Conservation (phyloP, 1,284 basidiomycete species). For the Veloporphyrellus conicus region DNA sequence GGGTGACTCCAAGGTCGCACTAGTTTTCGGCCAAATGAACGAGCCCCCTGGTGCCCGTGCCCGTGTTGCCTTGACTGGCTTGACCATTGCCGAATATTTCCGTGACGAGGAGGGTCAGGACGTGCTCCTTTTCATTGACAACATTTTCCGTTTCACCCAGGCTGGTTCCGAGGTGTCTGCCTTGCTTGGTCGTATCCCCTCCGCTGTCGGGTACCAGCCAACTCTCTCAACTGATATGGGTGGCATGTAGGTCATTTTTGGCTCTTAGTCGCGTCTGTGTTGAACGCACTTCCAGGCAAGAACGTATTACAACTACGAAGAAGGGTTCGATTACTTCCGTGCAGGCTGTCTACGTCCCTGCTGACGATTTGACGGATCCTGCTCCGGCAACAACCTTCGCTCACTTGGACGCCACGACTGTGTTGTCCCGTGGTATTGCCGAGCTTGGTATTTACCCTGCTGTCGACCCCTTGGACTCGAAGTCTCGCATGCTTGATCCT, state of each 20-base stretch:
- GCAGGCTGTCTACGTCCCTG: conserved; percentile 98
- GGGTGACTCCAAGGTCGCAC: conserved; percentile 98
- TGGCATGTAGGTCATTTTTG: conserved; percentile 76
- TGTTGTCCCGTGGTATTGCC: conserved; percentile 97
- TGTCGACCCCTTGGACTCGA: conserved; percentile 98
- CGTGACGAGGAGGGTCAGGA: conserved; percentile 99
- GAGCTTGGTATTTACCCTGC: conserved; percentile 99
- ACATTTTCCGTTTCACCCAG: conserved; percentile 99
- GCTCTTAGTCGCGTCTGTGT: background rate
- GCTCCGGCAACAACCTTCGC: conserved; percentile 99
- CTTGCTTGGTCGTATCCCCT: conserved; percentile 98
- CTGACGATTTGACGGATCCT: conserved; percentile 99
- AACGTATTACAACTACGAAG: conserved; percentile 99
- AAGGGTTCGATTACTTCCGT: conserved; percentile 99
- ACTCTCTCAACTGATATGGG: conserved; percentile 99
- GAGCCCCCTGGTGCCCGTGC: conserved; percentile 99
- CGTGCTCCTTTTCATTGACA: conserved; percentile 99
- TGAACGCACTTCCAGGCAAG: conserved; percentile 59
- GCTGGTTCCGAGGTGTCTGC: conserved; percentile 99
- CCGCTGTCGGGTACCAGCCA: conserved; percentile 99
- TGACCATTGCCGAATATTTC: conserved; percentile 99
- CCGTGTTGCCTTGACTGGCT: conserved; percentile 97
- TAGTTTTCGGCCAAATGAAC: conserved; percentile 99
- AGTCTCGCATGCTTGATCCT: conserved; percentile 99
- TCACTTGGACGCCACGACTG: conserved; percentile 99